Evolutionary conservation across 352 stramenopile genomes (phyloP).

Genomic region (Globisporangium barbulae): DNA sequence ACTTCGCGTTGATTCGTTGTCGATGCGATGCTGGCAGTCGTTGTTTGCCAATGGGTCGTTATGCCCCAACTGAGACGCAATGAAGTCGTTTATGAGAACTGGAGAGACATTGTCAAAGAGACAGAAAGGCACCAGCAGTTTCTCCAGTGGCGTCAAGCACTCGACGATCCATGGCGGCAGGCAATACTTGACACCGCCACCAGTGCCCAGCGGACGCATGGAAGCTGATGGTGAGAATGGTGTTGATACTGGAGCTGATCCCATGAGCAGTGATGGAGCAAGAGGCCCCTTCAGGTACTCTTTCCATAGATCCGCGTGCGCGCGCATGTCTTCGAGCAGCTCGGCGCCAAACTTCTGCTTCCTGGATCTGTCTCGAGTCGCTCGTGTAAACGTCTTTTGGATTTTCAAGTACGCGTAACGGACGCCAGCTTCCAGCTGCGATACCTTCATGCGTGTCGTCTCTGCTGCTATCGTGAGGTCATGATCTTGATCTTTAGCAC

Average conservation of each 20-base stretch:
- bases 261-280: background rate
- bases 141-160: conserved; percentile 23
- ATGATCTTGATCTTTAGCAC: background rate
- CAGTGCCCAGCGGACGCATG: conserved; percentile 5
- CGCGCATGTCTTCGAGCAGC: conserved; percentile 30
- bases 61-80: conserved; percentile 22
- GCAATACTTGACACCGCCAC: background rate
- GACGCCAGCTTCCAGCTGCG: conserved; percentile 5
- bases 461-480: background rate
- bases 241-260: background rate
- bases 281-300: conserved; percentile 17
- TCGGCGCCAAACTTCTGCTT: background rate
- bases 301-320: conserved; percentile 26
- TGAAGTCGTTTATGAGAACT: conserved; percentile 25
- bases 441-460: background rate
- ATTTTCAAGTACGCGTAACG: conserved; percentile 20
- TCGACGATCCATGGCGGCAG: conserved; percentile 22
- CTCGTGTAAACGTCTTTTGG: conserved; percentile 17
- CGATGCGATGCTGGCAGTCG: conserved; percentile 15
- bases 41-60: background rate
- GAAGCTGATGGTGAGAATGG: background rate
- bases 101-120: conserved; percentile 26
- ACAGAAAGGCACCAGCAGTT: conserved; percentile 29
- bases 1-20: conserved; percentile 1
- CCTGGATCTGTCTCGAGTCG: background rate